Percentiles rank a stretch among this genome's conserved stretches.
Evolutionary conservation across 768 basidiomycete genomes (phyloP).

Genomic region (Auriscalpium vulgare): DNA sequence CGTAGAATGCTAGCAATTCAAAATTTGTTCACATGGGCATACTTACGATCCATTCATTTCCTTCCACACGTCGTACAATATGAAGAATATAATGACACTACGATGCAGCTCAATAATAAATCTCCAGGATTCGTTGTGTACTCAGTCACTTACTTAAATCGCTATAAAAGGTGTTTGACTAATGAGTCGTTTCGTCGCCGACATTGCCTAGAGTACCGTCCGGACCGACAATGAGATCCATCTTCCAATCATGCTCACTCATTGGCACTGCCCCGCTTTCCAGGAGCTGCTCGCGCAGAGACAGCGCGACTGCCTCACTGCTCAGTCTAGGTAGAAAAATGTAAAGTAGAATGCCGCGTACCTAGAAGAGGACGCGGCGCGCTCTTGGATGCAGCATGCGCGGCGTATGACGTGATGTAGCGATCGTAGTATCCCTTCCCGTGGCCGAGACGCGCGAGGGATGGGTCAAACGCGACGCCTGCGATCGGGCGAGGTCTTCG

Average conservation of each 20-base stretch:
- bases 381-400: constrained; percentile 22
- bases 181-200: no score
- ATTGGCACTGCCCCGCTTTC: constrained; percentile 44
- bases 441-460: constrained; percentile 64
- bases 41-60: no score
- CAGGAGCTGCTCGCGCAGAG: constrained; percentile 56
- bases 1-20: no score
- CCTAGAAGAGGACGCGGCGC: constrained; percentile 50
- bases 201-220: constrained; percentile 25
- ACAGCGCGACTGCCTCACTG: constrained; percentile 46
- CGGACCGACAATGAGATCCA: constrained; percentile 53
- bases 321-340: constrained; percentile 6
- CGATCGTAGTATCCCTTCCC: constrained; percentile 82
- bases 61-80: no score
- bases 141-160: no score
- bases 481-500: not conserved
- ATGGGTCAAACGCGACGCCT: constrained; percentile 73
- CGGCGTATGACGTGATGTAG: constrained; percentile 52
- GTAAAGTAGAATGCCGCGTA: constrained; percentile 23
- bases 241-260: constrained; percentile 50
- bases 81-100: no score
- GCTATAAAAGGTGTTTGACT: no score
- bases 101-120: no score
- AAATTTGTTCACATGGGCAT: no score
- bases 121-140: no score